Conservation (phyloP, 371 early-diverging fungal species). For the Mortierella sp. region DNA sequence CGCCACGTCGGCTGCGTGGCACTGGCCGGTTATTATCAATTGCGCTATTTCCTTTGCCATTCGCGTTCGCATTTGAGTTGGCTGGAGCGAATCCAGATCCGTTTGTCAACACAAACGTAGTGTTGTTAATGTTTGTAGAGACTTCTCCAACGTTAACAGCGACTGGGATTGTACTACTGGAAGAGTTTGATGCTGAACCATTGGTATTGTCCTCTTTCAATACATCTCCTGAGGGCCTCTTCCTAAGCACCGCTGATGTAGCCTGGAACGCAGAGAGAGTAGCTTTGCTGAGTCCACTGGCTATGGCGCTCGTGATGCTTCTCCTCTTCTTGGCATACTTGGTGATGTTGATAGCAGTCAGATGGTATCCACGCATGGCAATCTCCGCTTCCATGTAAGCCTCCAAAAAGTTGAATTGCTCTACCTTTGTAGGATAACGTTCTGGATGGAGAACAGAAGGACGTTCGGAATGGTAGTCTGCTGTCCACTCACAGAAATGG, state of each 20-base stretch:
- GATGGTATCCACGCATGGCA: slow-evolving; percentile 53
- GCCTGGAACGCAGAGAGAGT: slow-evolving; percentile 35
- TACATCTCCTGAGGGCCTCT: slow-evolving; percentile 4
- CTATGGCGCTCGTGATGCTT: slow-evolving; percentile 23
- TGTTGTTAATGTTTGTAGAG: slow-evolving; percentile 5
- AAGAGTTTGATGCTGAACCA: background rate
- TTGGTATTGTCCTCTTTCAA: background rate
- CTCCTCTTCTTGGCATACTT: slow-evolving; percentile 31
- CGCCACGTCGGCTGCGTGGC: slow-evolving; percentile 15
- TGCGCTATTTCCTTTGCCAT: slow-evolving; percentile 26
- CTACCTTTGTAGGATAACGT: slow-evolving; percentile 69
- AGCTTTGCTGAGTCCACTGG: slow-evolving; percentile 28
- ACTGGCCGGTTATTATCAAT: slow-evolving; percentile 13
- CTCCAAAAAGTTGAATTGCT: slow-evolving; percentile 71
- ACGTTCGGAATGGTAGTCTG: slow-evolving; percentile 75
- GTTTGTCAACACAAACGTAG: slow-evolving; percentile 9
- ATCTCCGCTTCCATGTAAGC: slow-evolving; percentile 75
- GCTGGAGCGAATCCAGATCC: background rate
- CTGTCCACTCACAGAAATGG: slow-evolving; percentile 93
- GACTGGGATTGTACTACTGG: background rate
- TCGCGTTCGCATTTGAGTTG: slow-evolving; percentile 4
- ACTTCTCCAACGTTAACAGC: background rate
- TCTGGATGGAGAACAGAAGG: slow-evolving; percentile 65
- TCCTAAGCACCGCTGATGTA: slow-evolving; percentile 20
- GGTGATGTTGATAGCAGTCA: slow-evolving; percentile 39